Evolutionary conservation across 768 basidiomycete species (phyloP).

Genomic region (Suillus discolor): DNA sequence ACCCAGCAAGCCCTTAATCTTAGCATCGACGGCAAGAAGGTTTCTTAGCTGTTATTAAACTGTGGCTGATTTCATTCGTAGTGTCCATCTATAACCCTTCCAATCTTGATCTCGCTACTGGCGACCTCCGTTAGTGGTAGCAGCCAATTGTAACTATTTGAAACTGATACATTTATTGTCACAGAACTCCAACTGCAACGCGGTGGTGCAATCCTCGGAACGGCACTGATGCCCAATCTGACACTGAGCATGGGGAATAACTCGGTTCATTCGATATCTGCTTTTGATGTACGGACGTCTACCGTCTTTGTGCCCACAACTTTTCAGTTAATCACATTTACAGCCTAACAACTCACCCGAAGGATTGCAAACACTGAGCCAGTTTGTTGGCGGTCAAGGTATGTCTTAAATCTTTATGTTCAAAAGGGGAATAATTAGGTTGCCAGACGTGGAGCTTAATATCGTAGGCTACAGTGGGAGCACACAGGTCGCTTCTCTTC

Average conservation of each 20-base stretch:
- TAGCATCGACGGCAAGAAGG: conserved; percentile 52
- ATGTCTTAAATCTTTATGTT: conserved; percentile 7
- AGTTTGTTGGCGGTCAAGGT: conserved; percentile 68
- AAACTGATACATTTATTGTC: not conserved
- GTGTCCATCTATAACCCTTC: conserved; percentile 72
- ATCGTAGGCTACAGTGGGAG: conserved; percentile 64
- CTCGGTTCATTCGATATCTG: conserved; percentile 48
- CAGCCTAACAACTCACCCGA: conserved; percentile 63
- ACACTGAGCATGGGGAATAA: conserved; percentile 64
- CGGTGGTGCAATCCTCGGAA: conserved; percentile 57
- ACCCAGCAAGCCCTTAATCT: conserved; percentile 59
- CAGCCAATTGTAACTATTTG: not conserved
- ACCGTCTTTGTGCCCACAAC: not conserved
- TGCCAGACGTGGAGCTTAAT: conserved; percentile 52
- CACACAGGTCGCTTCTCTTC: conserved; percentile 58
- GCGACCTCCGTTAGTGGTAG: conserved; percentile 59
- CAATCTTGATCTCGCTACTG: conserved; percentile 59
- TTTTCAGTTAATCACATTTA: conserved; percentile 7
- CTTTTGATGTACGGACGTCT: conserved; percentile 44
- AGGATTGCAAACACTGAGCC: conserved; percentile 62
- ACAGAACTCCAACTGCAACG: conserved; percentile 59
- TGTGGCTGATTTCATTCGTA: conserved; percentile 21
- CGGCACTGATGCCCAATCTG: conserved; percentile 61
- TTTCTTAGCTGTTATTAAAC: not conserved
- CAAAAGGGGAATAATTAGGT: not conserved